Evolutionary conservation across 2,329 filamentous ascomycete species (phyloP).

Genomic region (Talaromyces sp.): DNA sequence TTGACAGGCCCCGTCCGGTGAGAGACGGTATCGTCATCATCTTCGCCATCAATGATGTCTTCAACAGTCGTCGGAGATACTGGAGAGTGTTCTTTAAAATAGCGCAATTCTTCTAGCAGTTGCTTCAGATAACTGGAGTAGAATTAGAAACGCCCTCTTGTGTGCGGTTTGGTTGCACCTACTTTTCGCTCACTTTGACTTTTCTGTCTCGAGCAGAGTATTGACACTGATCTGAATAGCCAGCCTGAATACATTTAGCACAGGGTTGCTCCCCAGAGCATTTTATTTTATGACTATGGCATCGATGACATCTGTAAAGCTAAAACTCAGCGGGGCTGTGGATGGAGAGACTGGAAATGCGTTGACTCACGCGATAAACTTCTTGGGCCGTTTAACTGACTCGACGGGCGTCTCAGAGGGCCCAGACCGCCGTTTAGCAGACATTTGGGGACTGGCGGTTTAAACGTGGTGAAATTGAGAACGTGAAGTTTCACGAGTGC

Average conservation of each 20-base stretch:
- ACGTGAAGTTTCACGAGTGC: background rate
- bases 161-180: background rate
- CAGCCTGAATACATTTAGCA: conserved; percentile 34
- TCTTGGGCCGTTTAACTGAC: background rate
- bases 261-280: conserved; percentile 44
- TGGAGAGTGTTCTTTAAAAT: conserved; percentile 24
- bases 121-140: conserved; percentile 28
- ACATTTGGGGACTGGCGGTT: background rate
- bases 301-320: conserved; percentile 34
- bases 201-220: conserved; percentile 41
- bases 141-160: background rate
- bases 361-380: background rate
- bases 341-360: background rate
- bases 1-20: background rate
- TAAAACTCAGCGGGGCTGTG: background rate
- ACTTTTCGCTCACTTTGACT: conserved; percentile 36
- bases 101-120: conserved; percentile 28
- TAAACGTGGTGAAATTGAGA: background rate
- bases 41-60: conserved; percentile 15
- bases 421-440: background rate
- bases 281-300: conserved; percentile 44
- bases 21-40: conserved; percentile 13
- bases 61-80: conserved; percentile 20
- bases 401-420: background rate
- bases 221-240: conserved; percentile 32